A percentile compares a stretch with the other conserved stretches of the same genome.
phyloP scores from a whole-genome alignment of 2,329 filamentous ascomycete genomes.

The Fusarium nelsonii region DNA sequence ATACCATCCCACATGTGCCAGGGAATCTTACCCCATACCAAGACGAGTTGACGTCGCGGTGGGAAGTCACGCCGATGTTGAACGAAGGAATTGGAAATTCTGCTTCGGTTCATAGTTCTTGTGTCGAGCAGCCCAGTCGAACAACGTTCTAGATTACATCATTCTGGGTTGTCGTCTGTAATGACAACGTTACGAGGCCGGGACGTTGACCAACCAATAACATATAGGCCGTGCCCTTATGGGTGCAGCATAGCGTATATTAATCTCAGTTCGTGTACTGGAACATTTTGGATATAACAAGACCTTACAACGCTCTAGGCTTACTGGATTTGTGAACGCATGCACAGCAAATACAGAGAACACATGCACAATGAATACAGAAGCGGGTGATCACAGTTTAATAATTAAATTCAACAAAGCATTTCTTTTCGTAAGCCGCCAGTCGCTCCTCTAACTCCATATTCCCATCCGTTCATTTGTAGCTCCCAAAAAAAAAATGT shows the following conservation, averaged over 20 bases:
- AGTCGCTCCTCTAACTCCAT: slow-evolving; percentile 42
- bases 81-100: slow-evolving; percentile 1
- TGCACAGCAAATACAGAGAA: neutral
- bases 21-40: slow-evolving; percentile 20
- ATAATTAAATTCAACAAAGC: slow-evolving; percentile 14
- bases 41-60: slow-evolving; percentile 36
- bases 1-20: neutral
- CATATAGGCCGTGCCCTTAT: neutral
- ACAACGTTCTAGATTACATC: slow-evolving; percentile 37
- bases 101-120: slow-evolving; percentile 30
- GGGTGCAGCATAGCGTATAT: neutral
- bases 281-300: neutral
- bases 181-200: neutral
- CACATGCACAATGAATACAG: neutral
- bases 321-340: neutral
- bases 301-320: neutral
- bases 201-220: neutral
- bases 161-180: neutral
- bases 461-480: slow-evolving; percentile 26
- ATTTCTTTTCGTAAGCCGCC: slow-evolving; percentile 35
- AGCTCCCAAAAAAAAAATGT: slow-evolving; percentile 20
- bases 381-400: neutral
- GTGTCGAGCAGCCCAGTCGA: slow-evolving; percentile 42
- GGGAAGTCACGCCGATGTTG: slow-evolving; percentile 17
- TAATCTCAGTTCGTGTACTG: neutral